These are phyloP conservation scores for Camellia oleifera DNA, from an alignment of 179 eudicot species.

Conservation along the genomic window DNA sequence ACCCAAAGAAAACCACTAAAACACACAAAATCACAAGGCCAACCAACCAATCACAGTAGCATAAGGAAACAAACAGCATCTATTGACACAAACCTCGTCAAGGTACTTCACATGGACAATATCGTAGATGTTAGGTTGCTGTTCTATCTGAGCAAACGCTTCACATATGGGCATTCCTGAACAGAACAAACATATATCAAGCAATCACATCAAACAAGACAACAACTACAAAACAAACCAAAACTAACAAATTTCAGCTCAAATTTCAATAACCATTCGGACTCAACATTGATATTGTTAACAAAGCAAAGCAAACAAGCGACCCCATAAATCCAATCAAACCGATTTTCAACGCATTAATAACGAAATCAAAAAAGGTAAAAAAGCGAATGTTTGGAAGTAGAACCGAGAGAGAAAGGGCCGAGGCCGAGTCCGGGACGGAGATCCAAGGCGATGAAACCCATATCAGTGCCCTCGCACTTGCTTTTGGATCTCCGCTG, in stretches of 20 bases:
- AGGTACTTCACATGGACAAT: conserved; percentile 93
- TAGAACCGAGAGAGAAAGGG: conserved; percentile 76
- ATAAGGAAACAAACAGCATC: neutral
- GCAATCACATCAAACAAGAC: neutral
- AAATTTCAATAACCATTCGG: neutral
- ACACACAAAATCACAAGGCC: too few species aligned
- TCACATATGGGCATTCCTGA: conserved; percentile 99
- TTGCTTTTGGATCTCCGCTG: conserved; percentile 56
- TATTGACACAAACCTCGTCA: conserved; percentile 61
- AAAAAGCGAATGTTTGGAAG: neutral
- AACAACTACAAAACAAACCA: neutral
- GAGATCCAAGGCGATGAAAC: conserved; percentile 83
- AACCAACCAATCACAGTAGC: neutral
- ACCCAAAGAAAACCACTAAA: neutral
- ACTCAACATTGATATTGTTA: neutral
- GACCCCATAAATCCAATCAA: neutral
- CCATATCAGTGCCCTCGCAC: conserved; percentile 95
- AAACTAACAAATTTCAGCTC: neutral
- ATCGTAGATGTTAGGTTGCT: conserved; percentile 90
- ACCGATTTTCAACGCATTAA: neutral
- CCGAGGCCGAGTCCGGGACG: conserved; percentile 90
- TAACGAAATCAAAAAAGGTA: neutral
- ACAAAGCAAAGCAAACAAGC: neutral
- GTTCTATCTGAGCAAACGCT: conserved; percentile 89
- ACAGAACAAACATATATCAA: conserved; percentile 4